These are phyloP conservation scores for Chlamydomonas sphaeroides DNA, from an alignment of 139 green algal genomes.

Conservation along the genomic window DNA sequence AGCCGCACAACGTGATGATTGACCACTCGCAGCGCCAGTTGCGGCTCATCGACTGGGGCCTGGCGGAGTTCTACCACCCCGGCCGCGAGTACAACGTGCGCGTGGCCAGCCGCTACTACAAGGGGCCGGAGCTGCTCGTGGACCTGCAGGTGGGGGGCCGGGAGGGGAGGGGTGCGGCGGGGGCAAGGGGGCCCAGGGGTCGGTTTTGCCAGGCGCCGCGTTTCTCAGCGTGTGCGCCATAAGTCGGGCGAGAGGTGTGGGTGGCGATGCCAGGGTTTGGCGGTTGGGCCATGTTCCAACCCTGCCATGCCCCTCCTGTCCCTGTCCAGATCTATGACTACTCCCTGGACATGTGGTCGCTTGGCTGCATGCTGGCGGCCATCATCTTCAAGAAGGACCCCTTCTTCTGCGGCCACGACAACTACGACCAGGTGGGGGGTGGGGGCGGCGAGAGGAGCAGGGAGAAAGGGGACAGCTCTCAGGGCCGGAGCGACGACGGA, in stretches of 20 bases:
- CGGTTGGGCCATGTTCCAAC: too few species aligned
- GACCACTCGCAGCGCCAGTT: constrained; percentile 92
- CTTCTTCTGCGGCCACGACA: constrained; percentile 99
- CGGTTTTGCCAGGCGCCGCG: too few species aligned
- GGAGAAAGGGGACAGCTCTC: too few species aligned
- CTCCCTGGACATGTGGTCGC: constrained; percentile 94
- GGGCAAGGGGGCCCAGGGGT: too few species aligned
- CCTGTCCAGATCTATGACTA: constrained; percentile 96
- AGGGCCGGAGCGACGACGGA: too few species aligned
- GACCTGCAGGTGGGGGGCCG: constrained; percentile 78
- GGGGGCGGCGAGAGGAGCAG: too few species aligned
- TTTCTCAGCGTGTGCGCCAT: too few species aligned
- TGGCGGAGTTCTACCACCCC: constrained; percentile 99
- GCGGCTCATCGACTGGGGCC: constrained; percentile 98
- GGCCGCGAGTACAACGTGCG: constrained; percentile 97
- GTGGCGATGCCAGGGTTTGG: too few species aligned
- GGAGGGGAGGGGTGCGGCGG: too few species aligned
- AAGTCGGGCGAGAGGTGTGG: too few species aligned
- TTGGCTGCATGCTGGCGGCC: constrained; percentile 84
- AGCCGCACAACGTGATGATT: constrained; percentile 98
- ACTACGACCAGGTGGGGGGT: constrained; percentile 86
- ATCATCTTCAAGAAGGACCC: constrained; percentile 64
- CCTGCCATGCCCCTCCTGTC: too few species aligned
- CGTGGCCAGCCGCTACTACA: constrained; percentile 79
- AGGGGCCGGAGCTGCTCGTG: constrained; percentile 97